These are phyloP conservation scores for Poterioochromonas sp. DNA, from an alignment of 352 stramenopile genomes.

Conservation along the genomic window DNA sequence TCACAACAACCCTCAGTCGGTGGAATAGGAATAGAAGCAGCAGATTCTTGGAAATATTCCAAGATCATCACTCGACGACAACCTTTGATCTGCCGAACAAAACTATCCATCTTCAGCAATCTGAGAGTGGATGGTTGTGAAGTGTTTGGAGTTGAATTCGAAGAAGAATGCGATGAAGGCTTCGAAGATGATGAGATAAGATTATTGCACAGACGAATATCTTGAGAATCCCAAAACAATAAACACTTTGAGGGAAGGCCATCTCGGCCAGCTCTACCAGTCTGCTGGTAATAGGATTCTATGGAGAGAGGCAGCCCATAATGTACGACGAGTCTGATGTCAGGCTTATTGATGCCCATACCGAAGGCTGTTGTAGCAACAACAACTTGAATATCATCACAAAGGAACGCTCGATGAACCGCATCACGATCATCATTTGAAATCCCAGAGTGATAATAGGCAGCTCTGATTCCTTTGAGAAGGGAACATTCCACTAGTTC, in stretches of 20 bases:
- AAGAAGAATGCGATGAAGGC: no score
- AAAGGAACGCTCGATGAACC: neutral
- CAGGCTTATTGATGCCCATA: constrained; percentile 35
- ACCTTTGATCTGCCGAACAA: neutral
- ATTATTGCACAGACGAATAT: neutral
- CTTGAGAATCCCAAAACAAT: constrained; percentile 19
- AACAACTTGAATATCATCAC: constrained; percentile 14
- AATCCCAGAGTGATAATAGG: constrained; percentile 15
- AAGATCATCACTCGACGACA: neutral
- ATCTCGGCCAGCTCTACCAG: constrained; percentile 30
- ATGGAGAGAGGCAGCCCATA: constrained; percentile 7
- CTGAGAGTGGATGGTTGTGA: no score
- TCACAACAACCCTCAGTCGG: neutral
- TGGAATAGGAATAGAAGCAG: neutral
- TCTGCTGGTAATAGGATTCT: constrained; percentile 34
- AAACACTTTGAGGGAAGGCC: neutral
- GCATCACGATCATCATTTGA: neutral
- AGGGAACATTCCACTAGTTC: neutral
- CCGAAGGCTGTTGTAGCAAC: constrained; percentile 12
- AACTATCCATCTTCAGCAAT: neutral
- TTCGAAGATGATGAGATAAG: neutral
- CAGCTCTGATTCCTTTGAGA: neutral
- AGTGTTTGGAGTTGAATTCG: neutral
- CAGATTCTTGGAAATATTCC: neutral
- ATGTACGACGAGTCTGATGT: constrained; percentile 28